These are phyloP conservation scores for Colletotrichum sp. DNA, from an alignment of 2,329 filamentous ascomycete species.

Conservation along the genomic window DNA sequence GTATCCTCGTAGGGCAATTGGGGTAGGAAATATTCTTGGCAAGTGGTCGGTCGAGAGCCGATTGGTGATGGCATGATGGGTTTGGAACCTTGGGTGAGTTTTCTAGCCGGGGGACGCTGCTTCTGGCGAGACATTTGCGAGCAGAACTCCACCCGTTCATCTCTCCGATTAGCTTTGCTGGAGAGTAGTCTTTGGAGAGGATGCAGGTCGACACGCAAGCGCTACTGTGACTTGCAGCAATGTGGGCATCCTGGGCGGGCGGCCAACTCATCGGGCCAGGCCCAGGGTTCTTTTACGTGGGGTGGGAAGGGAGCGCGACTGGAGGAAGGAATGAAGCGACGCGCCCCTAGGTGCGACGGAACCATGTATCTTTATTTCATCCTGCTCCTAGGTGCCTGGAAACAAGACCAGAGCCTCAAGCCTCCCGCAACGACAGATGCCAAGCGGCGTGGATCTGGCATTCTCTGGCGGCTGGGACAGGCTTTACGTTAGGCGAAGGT, in stretches of 20 bases:
- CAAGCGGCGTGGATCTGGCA: constrained; percentile 18
- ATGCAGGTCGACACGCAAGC: constrained; percentile 10
- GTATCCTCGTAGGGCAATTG: constrained; percentile 22
- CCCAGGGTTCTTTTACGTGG: background rate
- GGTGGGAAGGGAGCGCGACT: background rate
- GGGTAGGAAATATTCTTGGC: background rate
- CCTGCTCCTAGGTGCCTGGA: background rate
- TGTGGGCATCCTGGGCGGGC: background rate
- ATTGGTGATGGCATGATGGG: background rate
- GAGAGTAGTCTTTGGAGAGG: background rate
- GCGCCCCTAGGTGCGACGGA: background rate
- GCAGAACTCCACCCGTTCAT: constrained; percentile 15
- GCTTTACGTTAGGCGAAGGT: background rate
- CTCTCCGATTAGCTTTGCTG: constrained; percentile 15
- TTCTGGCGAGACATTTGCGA: background rate
- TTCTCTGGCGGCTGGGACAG: background rate
- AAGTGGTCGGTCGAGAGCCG: background rate
- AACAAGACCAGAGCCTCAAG: background rate
- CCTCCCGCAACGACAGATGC: background rate
- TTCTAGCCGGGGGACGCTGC: background rate
- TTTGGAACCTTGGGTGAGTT: background rate
- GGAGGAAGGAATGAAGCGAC: background rate
- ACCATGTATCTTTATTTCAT: background rate
- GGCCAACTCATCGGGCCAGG: constrained; percentile 11
- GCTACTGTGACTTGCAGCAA: constrained; percentile 13